Evolutionary conservation across 352 stramenopile genomes (phyloP).

Genomic region (Pythium guiyangense): DNA sequence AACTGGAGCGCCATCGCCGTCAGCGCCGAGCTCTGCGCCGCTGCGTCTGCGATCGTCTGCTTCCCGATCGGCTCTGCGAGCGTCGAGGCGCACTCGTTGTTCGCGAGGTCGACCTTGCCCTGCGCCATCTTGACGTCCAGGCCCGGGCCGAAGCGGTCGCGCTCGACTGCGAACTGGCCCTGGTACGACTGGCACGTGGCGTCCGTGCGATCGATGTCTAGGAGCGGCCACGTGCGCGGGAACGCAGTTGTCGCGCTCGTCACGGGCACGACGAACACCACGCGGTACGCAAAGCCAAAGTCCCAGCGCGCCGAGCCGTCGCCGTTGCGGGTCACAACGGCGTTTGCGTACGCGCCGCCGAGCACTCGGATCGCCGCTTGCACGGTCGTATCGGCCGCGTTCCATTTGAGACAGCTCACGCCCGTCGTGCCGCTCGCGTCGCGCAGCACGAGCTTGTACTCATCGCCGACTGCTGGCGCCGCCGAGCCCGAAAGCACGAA

Average conservation of each 20-base stretch:
- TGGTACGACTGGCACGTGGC: slow-evolving; percentile 27
- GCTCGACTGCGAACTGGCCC: slow-evolving; percentile 20
- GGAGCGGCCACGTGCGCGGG: slow-evolving; percentile 34
- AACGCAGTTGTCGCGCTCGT: slow-evolving; percentile 25
- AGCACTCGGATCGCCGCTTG: slow-evolving; percentile 20
- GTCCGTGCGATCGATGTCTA: slow-evolving; percentile 22
- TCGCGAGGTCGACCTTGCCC: slow-evolving; percentile 42
- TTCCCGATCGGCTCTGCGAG: slow-evolving; percentile 36
- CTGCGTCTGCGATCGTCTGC: slow-evolving; percentile 34
- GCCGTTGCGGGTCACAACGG: slow-evolving; percentile 32
- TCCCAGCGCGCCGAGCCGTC: slow-evolving; percentile 59
- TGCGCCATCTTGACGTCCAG: slow-evolving; percentile 44
- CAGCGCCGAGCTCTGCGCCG: slow-evolving; percentile 29
- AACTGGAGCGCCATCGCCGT: slow-evolving; percentile 33
- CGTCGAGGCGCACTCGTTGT: slow-evolving; percentile 49
- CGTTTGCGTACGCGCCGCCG: slow-evolving; percentile 23
- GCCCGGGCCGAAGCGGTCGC: slow-evolving; percentile 43
- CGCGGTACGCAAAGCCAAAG: slow-evolving; percentile 60
- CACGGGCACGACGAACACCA: slow-evolving; percentile 49
- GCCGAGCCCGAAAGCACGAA: slow-evolving; percentile 26
- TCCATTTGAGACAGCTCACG: slow-evolving; percentile 42
- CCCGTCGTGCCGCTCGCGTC: slow-evolving; percentile 1
- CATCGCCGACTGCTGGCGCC: slow-evolving; percentile 4
- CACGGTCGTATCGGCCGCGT: slow-evolving; percentile 14
- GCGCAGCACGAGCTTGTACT: slow-evolving; percentile 27